These are phyloP conservation scores for Colletotrichum echinochloae DNA, from an alignment of 2,329 filamentous ascomycete genomes.

Conservation along the genomic window DNA sequence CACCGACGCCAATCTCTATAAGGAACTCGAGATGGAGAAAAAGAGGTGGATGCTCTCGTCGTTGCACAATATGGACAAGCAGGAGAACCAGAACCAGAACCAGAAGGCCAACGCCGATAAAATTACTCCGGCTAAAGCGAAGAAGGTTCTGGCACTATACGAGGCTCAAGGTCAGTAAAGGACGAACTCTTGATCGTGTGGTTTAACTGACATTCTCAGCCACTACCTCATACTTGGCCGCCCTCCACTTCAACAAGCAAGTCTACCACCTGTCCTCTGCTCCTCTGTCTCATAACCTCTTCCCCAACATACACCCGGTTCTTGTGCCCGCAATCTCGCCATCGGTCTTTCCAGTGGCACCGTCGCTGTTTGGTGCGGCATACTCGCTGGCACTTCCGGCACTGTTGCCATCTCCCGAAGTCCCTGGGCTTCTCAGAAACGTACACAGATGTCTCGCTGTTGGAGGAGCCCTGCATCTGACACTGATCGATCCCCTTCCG, in stretches of 20 bases:
- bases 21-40: slow-evolving; percentile 65
- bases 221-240: slow-evolving; percentile 63
- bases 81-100: slow-evolving; percentile 43
- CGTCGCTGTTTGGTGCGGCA: slow-evolving; percentile 60
- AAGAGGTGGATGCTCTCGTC: slow-evolving; percentile 73
- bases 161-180: slow-evolving; percentile 60
- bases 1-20: slow-evolving; percentile 60
- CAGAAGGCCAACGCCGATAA: slow-evolving; percentile 30
- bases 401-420: slow-evolving; percentile 65
- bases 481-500: slow-evolving; percentile 73
- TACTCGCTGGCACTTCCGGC: slow-evolving; percentile 68
- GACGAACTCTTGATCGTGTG: slow-evolving; percentile 34
- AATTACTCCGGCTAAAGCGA: slow-evolving; percentile 42
- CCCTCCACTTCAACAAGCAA: slow-evolving; percentile 53
- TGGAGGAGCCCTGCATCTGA: slow-evolving; percentile 68
- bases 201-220: slow-evolving; percentile 49
- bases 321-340: slow-evolving; percentile 53
- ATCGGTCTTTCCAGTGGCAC: slow-evolving; percentile 52
- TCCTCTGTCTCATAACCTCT: slow-evolving; percentile 53
- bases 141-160: slow-evolving; percentile 62
- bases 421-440: slow-evolving; percentile 67
- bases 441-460: slow-evolving; percentile 67
- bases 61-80: slow-evolving; percentile 60
- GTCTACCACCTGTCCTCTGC: slow-evolving; percentile 61
- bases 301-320: slow-evolving; percentile 56